Evolutionary conservation across 257 asterid genomes (phyloP), one percentile per base, ranked within the genome.

Genomic region (Ajuga chamaepitys): DNA sequence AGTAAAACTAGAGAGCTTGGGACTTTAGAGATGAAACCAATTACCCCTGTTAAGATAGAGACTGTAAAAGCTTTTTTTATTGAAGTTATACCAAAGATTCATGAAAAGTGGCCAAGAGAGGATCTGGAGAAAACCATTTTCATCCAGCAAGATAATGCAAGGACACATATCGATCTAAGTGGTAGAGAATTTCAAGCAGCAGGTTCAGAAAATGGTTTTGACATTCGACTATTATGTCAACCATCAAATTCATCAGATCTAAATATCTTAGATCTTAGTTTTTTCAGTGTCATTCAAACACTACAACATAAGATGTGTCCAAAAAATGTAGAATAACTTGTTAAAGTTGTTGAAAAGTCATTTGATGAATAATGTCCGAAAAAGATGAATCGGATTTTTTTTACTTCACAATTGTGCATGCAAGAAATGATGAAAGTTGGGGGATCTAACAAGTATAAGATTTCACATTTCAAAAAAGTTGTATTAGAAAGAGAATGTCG

Each of bases 121-220:
- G 25, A 32, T n/a, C 54, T 18, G 38, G 13, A 37, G 28, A 44
- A 62, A 28, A 24, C 41, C 47, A 41, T 41, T 41, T 41, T 41
- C 47, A 41, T 41, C 47, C 47, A 41, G 5, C 47, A 41, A 41
- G 47, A 1, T 41, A 41, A 41, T 41, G 17, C 64, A 63, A 53
- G 64, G 47, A 26, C 65, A 62, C 70, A 62, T 35, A 9, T 71
- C 11, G 26, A 56, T 53, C 41, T 9, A 37, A 54, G 30, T 62
- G 13, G 53, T 70, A n/a, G n/a, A n/a, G n/a, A n/a, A n/a, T n/a
- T n/a, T n/a, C n/a, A n/a, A n/a, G n/a, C n/a, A n/a, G n/a, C n/a
- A n/a, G n/a, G n/a, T n/a, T 24, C 24, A 38, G 10, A 42, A 30
- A 18, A 48, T 62, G 64, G 75, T 9, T 52, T 50, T 16, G 55